A percentile compares a stretch with the other conserved stretches of the same genome.
phyloP scores from a whole-genome alignment of 1,139 yeast genomes.

The Suhomyces coccinellae region DNA sequence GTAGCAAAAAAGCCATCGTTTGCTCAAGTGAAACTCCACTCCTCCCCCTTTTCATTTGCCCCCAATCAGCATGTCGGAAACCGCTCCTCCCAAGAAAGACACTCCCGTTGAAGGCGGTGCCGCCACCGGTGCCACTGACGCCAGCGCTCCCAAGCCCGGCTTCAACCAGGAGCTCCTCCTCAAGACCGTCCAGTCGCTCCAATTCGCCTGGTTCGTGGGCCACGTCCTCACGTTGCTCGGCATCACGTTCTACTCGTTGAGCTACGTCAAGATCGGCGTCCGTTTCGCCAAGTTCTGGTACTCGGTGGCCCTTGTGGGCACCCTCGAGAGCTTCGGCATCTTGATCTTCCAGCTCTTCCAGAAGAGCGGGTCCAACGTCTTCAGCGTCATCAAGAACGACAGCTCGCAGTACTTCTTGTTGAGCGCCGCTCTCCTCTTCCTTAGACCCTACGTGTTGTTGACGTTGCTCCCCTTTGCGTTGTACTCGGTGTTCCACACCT shows the following conservation, averaged over 20 bases:
- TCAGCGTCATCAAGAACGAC: constrained; percentile 52
- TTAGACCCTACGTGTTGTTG: constrained; percentile 52
- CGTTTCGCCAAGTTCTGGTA: constrained; percentile 49
- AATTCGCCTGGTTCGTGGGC: constrained; percentile 68
- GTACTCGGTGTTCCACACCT: constrained; percentile 71
- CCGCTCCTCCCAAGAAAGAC: constrained; percentile 4
- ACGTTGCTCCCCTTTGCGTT: constrained; percentile 66
- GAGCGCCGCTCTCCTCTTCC: constrained; percentile 57
- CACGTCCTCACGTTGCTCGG: constrained; percentile 66
- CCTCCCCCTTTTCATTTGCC: not conserved
- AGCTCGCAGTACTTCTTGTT: constrained; percentile 65
- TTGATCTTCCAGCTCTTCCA: constrained; percentile 59
- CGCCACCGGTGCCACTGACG: not conserved
- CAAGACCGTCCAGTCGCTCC: constrained; percentile 34
- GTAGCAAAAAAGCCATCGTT: constrained; percentile 5
- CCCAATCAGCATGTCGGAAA: constrained; percentile 6
- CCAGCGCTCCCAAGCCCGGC: constrained; percentile 15
- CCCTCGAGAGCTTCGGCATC: constrained; percentile 73
- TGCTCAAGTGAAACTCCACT: constrained; percentile 1
- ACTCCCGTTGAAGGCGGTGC: not conserved
- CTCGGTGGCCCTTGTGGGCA: constrained; percentile 61
- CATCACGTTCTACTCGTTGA: constrained; percentile 53
- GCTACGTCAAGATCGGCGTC: constrained; percentile 31
- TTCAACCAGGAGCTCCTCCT: constrained; percentile 14
- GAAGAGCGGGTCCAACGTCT: constrained; percentile 28